Base-by-base conservation (phyloP, 192 early-diverging fungal species). In the Coemansia sp. region DNA sequence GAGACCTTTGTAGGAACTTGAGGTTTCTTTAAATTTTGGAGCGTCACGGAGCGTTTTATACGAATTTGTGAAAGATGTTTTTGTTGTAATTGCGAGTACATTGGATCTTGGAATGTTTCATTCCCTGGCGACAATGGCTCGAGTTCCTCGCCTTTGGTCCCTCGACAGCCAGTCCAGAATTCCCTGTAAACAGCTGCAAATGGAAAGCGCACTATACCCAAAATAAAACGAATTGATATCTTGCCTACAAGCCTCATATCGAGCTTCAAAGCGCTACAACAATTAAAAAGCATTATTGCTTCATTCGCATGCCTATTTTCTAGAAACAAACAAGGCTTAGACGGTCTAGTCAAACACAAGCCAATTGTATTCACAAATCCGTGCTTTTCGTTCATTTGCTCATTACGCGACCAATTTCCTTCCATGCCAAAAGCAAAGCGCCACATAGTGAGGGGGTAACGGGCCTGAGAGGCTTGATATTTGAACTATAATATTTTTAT, bases 1-100 rank as follows among this genome's bases (percentile, higher is more conserved):
- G 53, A 14, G 26, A 55, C 53, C 53, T 55, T 5, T 21, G 53
- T 23, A 55, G 22, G 53, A 55, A 55, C 53, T 55, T 55, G 53
- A 16, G 22, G 53, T 16, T 27, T 55, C 16, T 14, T 29, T 16
- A 35, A 35, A 8, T 8, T 35, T 8, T 35, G 31, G 31, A 8
- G 31, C 31, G 31, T 35, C 6, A 6, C 14, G 0, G 43, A 4
- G 43, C 3, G 43, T 47, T 47, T 47, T 47, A 47, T 45, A 29
- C 5, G 27, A 29, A 29, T 29, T 29, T 29, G 27, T 29, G 21
- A 21, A 21, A 21, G 21, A 21, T 21, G 1, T 21, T 21, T 21
- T 29, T 4, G 27, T 29, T 29, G 27, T 6, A 29, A 6, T 29
- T 35, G 31, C 7, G 31, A 35, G 31, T 35, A 35, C 31, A 35